phyloP scores from a whole-genome alignment of 179 eudicot species.

The Gypsophila paniculata region DNA sequence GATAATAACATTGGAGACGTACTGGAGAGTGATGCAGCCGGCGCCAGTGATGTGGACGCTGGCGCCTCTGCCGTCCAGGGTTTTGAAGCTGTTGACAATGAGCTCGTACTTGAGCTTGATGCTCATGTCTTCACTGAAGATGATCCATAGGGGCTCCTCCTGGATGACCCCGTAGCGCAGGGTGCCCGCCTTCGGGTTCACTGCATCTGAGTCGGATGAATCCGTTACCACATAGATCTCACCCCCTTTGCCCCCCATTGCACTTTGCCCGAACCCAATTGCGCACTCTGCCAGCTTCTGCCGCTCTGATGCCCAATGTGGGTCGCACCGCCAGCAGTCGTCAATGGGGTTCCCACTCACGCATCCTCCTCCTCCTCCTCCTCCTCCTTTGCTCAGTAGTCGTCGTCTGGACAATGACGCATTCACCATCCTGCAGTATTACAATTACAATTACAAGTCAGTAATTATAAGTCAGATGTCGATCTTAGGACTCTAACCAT shows the following conservation, averaged over 20 bases:
- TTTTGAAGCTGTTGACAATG: constrained; percentile 39
- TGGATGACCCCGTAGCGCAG: constrained; percentile 48
- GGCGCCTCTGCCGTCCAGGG: constrained; percentile 53
- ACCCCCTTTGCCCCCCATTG: constrained; percentile 51
- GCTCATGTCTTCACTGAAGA: constrained; percentile 39
- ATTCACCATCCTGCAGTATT: constrained; percentile 32
- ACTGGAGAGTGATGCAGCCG: constrained; percentile 49
- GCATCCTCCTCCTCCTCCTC: constrained; percentile 12
- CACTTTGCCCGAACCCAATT: constrained; percentile 45
- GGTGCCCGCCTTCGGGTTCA: constrained; percentile 44
- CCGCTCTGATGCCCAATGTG: constrained; percentile 50
- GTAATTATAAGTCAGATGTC: not conserved
- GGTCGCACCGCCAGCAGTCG: constrained; percentile 65
- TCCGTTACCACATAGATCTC: constrained; percentile 47
- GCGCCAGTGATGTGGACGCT: constrained; percentile 41
- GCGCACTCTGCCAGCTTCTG: constrained; percentile 49
- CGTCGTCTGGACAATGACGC: constrained; percentile 32
- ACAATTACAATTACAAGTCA: not conserved
- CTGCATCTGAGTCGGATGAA: constrained; percentile 49
- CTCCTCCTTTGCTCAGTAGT: too few species aligned
- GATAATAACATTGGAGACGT: constrained; percentile 43
- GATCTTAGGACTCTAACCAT: too few species aligned
- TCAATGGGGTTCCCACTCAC: constrained; percentile 58
- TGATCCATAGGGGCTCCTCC: constrained; percentile 53
- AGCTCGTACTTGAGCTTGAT: constrained; percentile 48